Percentiles rank a stretch among this genome's conserved stretches.
Evolutionary conservation across 1,284 basidiomycete species (phyloP).

Genomic region (Exobasidium rhododendri): DNA sequence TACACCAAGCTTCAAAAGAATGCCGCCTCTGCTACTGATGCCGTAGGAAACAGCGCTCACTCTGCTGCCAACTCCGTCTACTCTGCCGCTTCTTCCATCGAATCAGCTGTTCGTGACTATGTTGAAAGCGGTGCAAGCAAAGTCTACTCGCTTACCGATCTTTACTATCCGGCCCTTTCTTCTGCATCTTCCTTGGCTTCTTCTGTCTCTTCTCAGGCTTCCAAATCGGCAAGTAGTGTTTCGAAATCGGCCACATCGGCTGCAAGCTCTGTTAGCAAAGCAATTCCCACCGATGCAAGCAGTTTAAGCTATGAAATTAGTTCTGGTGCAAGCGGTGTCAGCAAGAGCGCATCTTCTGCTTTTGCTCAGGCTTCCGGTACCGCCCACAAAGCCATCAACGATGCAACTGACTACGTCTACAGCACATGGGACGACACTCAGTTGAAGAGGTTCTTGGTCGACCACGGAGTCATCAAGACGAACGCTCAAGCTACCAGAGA

Average conservation of each 20-base stretch:
- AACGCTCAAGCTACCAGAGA: conserved; percentile 39
- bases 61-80: conserved; percentile 28
- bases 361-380: conserved; percentile 37
- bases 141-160: conserved; percentile 31
- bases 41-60: conserved; percentile 26
- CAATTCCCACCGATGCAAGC: conserved; percentile 12
- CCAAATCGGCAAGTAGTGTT: conserved; percentile 20
- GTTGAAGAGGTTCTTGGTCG: conserved; percentile 39
- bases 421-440: conserved; percentile 44
- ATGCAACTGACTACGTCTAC: conserved; percentile 51
- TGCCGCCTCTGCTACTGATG: conserved; percentile 22
- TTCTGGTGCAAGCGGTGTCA: conserved; percentile 23
- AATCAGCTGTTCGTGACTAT: conserved; percentile 36
- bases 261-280: conserved; percentile 29
- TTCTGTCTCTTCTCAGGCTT: conserved; percentile 33
- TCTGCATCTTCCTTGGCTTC: conserved; percentile 30
- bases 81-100: conserved; percentile 34
- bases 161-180: conserved; percentile 37
- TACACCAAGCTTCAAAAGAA: conserved; percentile 34
- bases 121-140: conserved; percentile 21
- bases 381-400: conserved; percentile 27
- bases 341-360: conserved; percentile 31
- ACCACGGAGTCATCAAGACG: conserved; percentile 42
- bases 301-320: conserved; percentile 8
- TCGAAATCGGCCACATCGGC: conserved; percentile 31